A percentile compares a stretch with the other conserved stretches of the same genome.
Conservation (phyloP, 495 filamentous ascomycete species). For the Aspergillus heteromorphus region DNA sequence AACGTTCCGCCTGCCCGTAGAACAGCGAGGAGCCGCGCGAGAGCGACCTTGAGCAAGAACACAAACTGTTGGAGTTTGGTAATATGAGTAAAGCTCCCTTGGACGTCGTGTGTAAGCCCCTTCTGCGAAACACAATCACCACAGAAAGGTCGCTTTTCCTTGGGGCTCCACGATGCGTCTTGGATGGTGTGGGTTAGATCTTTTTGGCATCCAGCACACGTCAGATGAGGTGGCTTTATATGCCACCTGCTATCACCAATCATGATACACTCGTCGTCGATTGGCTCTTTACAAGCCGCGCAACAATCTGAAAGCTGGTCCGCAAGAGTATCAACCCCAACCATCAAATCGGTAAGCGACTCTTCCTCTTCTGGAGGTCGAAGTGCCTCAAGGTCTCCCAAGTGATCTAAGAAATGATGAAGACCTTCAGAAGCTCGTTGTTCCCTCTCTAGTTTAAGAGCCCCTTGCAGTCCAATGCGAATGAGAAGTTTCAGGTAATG, state of each 20-base stretch:
- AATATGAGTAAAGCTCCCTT: constrained; percentile 56
- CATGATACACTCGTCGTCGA: constrained; percentile 87
- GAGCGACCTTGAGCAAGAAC: constrained; percentile 83
- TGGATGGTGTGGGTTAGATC: constrained; percentile 60
- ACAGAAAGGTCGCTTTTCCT: constrained; percentile 64
- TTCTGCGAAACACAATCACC: constrained; percentile 53
- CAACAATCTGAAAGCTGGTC: constrained; percentile 80
- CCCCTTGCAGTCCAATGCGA: constrained; percentile 90
- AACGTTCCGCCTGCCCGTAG: constrained; percentile 76
- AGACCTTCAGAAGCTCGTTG: constrained; percentile 67
- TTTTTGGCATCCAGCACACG: constrained; percentile 67
- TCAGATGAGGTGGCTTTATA: constrained; percentile 59
- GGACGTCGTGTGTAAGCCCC: constrained; percentile 41
- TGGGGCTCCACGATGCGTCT: constrained; percentile 61
- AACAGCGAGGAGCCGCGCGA: constrained; percentile 83
- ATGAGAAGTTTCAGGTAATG: constrained; percentile 99
- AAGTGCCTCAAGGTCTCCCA: constrained; percentile 66
- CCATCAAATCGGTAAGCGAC: constrained; percentile 64
- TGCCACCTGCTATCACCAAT: constrained; percentile 76
- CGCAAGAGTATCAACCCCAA: constrained; percentile 67
- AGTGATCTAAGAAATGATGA: constrained; percentile 71
- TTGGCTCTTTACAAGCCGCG: constrained; percentile 69
- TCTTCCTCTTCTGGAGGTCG: constrained; percentile 57
- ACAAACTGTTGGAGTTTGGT: constrained; percentile 90
- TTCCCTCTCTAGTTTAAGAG: constrained; percentile 86